A percentile compares a stretch with the other conserved stretches of the same genome.
phyloP scores from a whole-genome alignment of 73 alveolate genomes.

The Tetrahymena elliotti region DNA sequence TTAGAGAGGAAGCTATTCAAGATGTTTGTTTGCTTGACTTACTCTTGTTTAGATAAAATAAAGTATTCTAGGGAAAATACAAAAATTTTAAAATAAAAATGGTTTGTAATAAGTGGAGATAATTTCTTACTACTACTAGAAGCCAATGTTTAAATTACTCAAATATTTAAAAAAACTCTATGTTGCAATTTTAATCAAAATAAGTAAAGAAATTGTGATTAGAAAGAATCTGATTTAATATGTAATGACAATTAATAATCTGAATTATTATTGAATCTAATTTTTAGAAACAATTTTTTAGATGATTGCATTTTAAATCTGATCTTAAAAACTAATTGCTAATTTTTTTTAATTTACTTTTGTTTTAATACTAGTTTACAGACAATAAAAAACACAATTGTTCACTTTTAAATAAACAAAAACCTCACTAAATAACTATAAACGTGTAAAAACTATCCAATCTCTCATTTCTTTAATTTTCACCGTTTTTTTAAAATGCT shows the following conservation, averaged over 20 bases:
- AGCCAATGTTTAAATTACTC: too few relatives aligned
- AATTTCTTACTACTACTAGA: too few relatives aligned
- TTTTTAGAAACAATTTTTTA: background rate
- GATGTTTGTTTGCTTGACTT: too few relatives aligned
- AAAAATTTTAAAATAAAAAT: too few relatives aligned
- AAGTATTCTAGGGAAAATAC: too few relatives aligned
- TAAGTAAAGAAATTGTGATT: background rate
- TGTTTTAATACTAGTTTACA: too few relatives aligned
- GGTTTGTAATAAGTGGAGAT: too few relatives aligned
- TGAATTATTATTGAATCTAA: background rate
- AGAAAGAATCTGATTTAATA: background rate
- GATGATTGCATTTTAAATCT: background rate
- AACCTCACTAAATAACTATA: background rate
- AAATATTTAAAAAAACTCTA: too few relatives aligned
- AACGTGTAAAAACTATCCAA: background rate
- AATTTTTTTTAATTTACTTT: background rate
- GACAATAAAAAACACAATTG: background rate
- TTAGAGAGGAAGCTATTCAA: background rate
- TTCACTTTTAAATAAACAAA: too few relatives aligned
- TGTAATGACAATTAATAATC: background rate
- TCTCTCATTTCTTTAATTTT: background rate
- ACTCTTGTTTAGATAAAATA: too few relatives aligned
- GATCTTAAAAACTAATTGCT: too few relatives aligned
- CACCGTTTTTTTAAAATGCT: background rate
- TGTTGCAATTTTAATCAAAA: too few relatives aligned